Evolutionary conservation across 768 basidiomycete species (phyloP).

Genomic region (Tylopilus felleus): DNA sequence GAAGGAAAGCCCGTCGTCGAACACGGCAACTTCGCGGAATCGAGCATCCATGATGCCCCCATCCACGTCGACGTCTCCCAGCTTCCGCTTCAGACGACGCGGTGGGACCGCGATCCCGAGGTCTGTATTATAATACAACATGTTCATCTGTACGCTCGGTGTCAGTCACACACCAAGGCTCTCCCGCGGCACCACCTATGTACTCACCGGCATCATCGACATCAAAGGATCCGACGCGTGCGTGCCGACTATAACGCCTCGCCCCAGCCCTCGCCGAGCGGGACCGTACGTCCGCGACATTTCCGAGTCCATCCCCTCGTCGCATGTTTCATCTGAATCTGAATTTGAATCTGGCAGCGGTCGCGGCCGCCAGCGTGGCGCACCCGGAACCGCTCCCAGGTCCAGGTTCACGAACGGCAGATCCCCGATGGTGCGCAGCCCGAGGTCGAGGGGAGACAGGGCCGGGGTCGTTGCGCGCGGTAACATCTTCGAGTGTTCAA

Average conservation of each 20-base stretch:
- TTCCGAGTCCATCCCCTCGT: not conserved
- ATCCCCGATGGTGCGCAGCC: not conserved
- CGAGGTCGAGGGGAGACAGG: slow-evolving; percentile 8
- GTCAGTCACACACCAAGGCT: not conserved
- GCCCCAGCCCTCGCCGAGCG: not conserved
- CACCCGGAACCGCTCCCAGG: slow-evolving; percentile 15
- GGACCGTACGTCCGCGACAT: not conserved
- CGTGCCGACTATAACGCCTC: not conserved
- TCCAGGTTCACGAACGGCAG: too few relatives aligned
- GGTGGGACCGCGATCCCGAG: slow-evolving; percentile 7
- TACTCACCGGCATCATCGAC: slow-evolving; percentile 12
- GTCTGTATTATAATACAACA: not conserved
- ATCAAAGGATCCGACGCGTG: not conserved
- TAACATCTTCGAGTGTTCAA: not conserved
- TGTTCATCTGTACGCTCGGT: not conserved
- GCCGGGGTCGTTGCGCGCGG: not conserved
- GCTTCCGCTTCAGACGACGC: slow-evolving; percentile 17
- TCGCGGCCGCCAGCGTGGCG: slow-evolving; percentile 20
- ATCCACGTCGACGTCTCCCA: not conserved
- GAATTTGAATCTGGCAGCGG: slow-evolving; percentile 15
- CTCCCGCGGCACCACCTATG: not conserved
- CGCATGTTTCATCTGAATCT: not conserved
- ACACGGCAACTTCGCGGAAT: too few relatives aligned
- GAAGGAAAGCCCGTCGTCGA: too few relatives aligned
- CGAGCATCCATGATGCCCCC: too few relatives aligned